Base-by-base conservation (phyloP, 805 yeast species). In the Yarrowia deformans region DNA sequence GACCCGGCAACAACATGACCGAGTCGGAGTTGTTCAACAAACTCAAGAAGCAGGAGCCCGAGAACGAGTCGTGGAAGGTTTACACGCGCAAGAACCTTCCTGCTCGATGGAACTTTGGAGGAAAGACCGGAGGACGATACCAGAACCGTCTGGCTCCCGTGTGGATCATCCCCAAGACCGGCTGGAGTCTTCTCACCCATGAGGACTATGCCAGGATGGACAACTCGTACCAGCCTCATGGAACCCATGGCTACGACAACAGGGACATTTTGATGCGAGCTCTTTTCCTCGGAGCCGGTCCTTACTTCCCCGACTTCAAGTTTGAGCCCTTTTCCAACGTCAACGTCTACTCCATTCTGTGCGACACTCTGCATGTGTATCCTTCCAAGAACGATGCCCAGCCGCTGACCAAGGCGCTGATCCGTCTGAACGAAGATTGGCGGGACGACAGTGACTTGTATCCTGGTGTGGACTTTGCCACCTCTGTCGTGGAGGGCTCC, bases 201-300 rank as follows among this genome's bases (percentile, higher is more conserved):
- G 82, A 82, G 19, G 84, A 84, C 70, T 85, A 87, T 84, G 82
- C 83, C 32, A 80, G 80, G 1, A 82, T 82, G 75, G 56, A 23
- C 46, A 77, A 78, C 35, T 77, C 81, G 63, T 89, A 88, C 75
- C 75, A 76, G n/a, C 90, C 91, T 3, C 81, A 81, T 68, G 97
- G 97, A 9, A 90, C 90, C 0, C 97, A 91, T 77, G 98, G 98
- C 1, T 93, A 91, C 77, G 87, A 89, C 74, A 90, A 89, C 74
- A 83, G 88, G 0, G 91, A 88, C 71, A 84, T 89, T 8, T 79
- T 92, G 69, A 93, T 93, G 97, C 80, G 97, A 64, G 93, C 97
- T 0, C 73, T 91, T 10, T 93, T 94, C 76, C 73, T 91, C 49
- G 97, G 89, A 0, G 77, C 83, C 1, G 98, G 98, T 0, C 97